Evolutionary conservation across 768 basidiomycete species (phyloP), one percentile per base, ranked within the genome.

Genomic region (Phaffia tasmanica): DNA sequence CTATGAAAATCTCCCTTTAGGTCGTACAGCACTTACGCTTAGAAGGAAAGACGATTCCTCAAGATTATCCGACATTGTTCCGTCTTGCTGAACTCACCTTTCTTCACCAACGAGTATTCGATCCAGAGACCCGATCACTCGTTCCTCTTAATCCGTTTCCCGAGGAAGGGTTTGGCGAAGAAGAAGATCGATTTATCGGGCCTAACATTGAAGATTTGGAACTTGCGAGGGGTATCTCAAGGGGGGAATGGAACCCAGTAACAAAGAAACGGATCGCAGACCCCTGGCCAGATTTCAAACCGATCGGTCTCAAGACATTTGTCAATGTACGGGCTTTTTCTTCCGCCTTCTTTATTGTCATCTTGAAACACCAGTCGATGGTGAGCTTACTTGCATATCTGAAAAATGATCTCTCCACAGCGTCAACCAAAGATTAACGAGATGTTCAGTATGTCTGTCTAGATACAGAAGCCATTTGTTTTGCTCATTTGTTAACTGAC

Each of bases 51-150:
- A 85, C 89, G 76, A 85, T 99, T 5, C 92, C 94, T 1, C 75
- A 78, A 48, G 82, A 81, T 53, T 99, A 98, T 76, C 79, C 86
- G 63, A 79, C 83, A 63, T 80, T 83, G 18, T 97, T 91, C 77
- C 77, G 79, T 66, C 78, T 87, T 62, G 92, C 95, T 6, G 92
- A 98, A 75, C 85, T 86, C 70, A 93, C 89, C 62, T 99, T 98
- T 74, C 78, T 88, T 61, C 86, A 97, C 76, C 95, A 98, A 73
- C 81, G 91, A 64, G 91, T 97, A 50, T 99, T 87, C 75, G 86
- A 89, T 76, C 91, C 94, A 0, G 69, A 78, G 25, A 70, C 78
- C 46, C 79, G 85, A 75, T 79, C 75, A 64, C 78, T 98, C 18
- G 86, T 89, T 1, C 82, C 87, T 73, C 76, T 98, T 67, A 84